Conservation (phyloP, 2,329 filamentous ascomycete genomes). For the Amauroascus verrucosus region DNA sequence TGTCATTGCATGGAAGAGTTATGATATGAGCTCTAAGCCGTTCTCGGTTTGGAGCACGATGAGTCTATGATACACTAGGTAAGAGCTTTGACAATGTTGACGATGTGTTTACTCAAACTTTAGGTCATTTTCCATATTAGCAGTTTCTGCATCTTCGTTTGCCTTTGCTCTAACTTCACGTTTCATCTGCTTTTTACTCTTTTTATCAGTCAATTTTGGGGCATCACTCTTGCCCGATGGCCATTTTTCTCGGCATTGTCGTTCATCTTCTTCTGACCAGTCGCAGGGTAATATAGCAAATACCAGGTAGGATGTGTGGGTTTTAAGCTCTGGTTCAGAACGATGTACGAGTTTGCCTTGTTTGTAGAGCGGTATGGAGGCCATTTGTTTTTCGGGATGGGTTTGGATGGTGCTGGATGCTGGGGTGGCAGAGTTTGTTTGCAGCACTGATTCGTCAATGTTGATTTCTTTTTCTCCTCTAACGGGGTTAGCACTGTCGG, state of each 20-base stretch:
- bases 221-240: constrained; percentile 36
- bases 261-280: constrained; percentile 77
- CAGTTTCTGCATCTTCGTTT: constrained; percentile 18
- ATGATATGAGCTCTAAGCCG: neutral
- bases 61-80: neutral
- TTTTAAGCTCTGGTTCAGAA: constrained; percentile 81
- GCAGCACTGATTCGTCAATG: constrained; percentile 7
- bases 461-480: constrained; percentile 17
- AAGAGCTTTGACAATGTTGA: neutral
- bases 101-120: neutral
- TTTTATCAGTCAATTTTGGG: constrained; percentile 15
- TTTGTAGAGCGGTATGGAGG: constrained; percentile 49
- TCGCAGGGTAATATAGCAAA: constrained; percentile 82
- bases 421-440: constrained; percentile 15
- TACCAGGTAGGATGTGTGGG: constrained; percentile 91
- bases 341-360: constrained; percentile 70
- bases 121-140: constrained; percentile 4
- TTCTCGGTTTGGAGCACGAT: neutral
- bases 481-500: constrained; percentile 20
- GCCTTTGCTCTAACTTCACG: constrained; percentile 39
- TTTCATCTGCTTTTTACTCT: constrained; percentile 34
- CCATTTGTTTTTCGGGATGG: constrained; percentile 7
- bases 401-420: neutral
- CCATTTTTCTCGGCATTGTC: constrained; percentile 53
- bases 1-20: neutral